These are phyloP conservation scores for Alternaria sp. DNA, from an alignment of 2,329 filamentous ascomycete genomes.

Conservation along the genomic window DNA sequence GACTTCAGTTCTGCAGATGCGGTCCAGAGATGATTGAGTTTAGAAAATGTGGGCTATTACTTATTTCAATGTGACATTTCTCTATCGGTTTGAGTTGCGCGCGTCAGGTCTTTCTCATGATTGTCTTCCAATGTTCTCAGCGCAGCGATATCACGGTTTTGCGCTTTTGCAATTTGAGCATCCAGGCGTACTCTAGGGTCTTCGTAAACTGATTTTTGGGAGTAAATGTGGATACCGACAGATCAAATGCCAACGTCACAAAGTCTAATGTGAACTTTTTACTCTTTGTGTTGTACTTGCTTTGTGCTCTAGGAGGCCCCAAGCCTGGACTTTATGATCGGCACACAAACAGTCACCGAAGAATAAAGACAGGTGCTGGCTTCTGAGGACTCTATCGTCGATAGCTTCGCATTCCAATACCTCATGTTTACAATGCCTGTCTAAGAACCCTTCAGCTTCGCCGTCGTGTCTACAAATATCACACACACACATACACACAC, in stretches of 20 bases:
- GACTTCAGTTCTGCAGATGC: background rate
- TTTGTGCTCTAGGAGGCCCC: background rate
- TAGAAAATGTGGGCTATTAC: background rate
- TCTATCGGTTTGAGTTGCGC: background rate
- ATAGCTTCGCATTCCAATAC: background rate
- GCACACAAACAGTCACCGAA: background rate
- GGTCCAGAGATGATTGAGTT: background rate
- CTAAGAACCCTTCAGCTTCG: background rate
- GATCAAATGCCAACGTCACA: slow-evolving; percentile 1
- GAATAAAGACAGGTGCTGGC: background rate
- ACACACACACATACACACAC: background rate
- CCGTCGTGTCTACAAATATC: background rate
- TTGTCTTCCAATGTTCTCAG: background rate
- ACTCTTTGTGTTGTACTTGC: background rate
- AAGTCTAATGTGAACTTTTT: background rate
- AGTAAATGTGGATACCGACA: slow-evolving; percentile 7
- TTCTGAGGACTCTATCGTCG: background rate
- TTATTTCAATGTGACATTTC: background rate
- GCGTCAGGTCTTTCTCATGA: background rate
- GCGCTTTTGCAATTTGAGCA: slow-evolving; percentile 1
- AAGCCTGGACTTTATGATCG: background rate
- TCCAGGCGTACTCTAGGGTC: background rate
- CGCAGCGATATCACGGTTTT: slow-evolving; percentile 6
- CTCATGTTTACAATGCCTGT: background rate
- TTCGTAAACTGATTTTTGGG: background rate